Evolutionary conservation across 1,284 basidiomycete genomes (phyloP), one percentile per base, ranked within the genome.

Genomic region (Ganoderma lucidum): DNA sequence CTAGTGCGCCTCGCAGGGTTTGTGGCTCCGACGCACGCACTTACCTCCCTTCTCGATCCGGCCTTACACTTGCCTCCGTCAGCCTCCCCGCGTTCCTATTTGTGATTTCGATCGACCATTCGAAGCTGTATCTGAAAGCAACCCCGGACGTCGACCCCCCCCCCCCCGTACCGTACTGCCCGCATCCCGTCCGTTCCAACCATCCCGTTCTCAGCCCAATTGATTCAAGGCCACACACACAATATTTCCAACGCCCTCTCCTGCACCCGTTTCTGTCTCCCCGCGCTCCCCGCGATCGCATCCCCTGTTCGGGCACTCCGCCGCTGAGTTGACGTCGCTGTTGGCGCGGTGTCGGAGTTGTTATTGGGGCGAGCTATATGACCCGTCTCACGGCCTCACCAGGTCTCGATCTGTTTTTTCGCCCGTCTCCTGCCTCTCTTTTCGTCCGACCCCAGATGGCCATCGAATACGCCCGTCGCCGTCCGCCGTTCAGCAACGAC

Each of bases 311-410:
- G 63, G 70, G 64, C 71, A 67, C 71, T 71, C 71, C 70, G 75
- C 74, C 74, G 75, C 75, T 77, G 75, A 77, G 75, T 77, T 77
- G 65, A 62, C 71, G 70, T 75, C 74, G 74, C 75, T 73, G 73
- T 73, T 75, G 71, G 67, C 70, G 67, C 63, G 64, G 66, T 69
- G 74, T 77, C 75, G 75, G 75, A 77, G 75, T 77, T 75, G 68
- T 55, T 69, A 74, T 74, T 69, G 39, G 56, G 17, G 59, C 58
- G 61, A 64, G 64, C 61, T 74, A 71, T 68, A 71, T 68, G 67
- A 69, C 66, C 67, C 65, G 62, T 65, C 73, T 62, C 69, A 69
- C 70, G 65, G 12, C 67, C 70, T 69, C 72, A 74, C 51, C 65
- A 66, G 65, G 48, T 71, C 63, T 63, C 68, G 56, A 60, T 63